A percentile compares a stretch with the other conserved stretches of the same genome.
phyloP scores from a whole-genome alignment of 2,329 filamentous ascomycete genomes.

The Trichophyton simii region DNA sequence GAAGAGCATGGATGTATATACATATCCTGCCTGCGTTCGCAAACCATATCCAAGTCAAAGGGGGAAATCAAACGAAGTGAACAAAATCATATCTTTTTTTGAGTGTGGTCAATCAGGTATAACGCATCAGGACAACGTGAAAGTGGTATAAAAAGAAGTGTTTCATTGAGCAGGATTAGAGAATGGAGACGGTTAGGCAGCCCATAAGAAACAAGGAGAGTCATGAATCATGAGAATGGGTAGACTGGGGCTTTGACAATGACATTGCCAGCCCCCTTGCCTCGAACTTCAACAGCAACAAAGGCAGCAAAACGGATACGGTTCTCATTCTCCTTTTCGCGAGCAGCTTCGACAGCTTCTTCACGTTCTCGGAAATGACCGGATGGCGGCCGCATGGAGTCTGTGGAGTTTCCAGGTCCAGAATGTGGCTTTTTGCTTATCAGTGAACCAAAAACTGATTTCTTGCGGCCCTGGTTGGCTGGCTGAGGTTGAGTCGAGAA shows the following conservation, averaged over 20 bases:
- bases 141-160: background rate
- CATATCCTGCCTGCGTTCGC: background rate
- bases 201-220: background rate
- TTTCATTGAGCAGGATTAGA: background rate
- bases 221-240: constrained; percentile 23
- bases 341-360: constrained; percentile 3
- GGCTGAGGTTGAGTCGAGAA: constrained; percentile 4
- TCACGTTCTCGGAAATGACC: constrained; percentile 9
- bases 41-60: background rate
- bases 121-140: background rate
- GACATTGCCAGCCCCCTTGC: constrained; percentile 49
- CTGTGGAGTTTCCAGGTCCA: constrained; percentile 6
- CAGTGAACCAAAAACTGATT: constrained; percentile 31
- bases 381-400: constrained; percentile 3
- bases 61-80: background rate
- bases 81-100: background rate
- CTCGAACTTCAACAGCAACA: constrained; percentile 59
- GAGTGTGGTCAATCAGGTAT: too few relatives aligned
- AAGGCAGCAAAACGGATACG: constrained; percentile 67
- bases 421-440: constrained; percentile 26
- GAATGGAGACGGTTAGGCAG: background rate
- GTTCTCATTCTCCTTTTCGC: constrained; percentile 13
- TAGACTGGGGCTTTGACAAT: constrained; percentile 64
- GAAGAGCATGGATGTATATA: background rate
- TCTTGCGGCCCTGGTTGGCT: constrained; percentile 25